Evolutionary conservation across 164 flowering plant species (phyloP).

Genomic region (Taxillus chinensis): DNA sequence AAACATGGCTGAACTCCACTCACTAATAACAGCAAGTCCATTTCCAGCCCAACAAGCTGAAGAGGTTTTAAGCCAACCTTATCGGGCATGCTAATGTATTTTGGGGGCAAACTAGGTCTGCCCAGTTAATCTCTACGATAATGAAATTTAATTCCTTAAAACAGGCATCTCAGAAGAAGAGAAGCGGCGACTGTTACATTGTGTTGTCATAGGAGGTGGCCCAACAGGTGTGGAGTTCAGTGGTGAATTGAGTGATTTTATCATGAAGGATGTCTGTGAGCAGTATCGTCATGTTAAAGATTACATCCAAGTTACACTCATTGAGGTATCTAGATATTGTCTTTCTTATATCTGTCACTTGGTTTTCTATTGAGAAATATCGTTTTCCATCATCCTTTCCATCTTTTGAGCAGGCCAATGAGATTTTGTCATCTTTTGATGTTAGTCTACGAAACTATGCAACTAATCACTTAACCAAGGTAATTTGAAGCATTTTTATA

Average conservation of each 20-base stretch:
- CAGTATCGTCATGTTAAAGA: slow-evolving; percentile 71
- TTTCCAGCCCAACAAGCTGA: slow-evolving; percentile 37
- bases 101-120: too few species aligned
- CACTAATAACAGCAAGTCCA: slow-evolving; percentile 68
- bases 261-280: slow-evolving; percentile 61
- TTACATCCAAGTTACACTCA: slow-evolving; percentile 61
- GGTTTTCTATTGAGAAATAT: not conserved
- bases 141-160: slow-evolving; percentile 2
- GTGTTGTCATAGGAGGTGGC: slow-evolving; percentile 86
- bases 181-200: slow-evolving; percentile 61
- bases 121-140: too few species aligned
- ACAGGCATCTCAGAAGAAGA: slow-evolving; percentile 76
- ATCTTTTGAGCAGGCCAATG: slow-evolving; percentile 52
- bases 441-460: slow-evolving; percentile 65
- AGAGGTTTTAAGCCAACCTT: slow-evolving; percentile 85
- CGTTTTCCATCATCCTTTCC: not conserved
- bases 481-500: slow-evolving; percentile 6
- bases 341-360: not conserved
- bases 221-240: slow-evolving; percentile 93
- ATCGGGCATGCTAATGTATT: slow-evolving; percentile 51
- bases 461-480: slow-evolving; percentile 69
- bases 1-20: slow-evolving; percentile 21
- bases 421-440: slow-evolving; percentile 82
- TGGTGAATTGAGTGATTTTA: slow-evolving; percentile 86
- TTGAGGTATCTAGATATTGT: slow-evolving; percentile 40